Evolutionary conservation across 768 basidiomycete genomes (phyloP), one percentile per base, ranked within the genome.

Genomic region (Rhodotorula paludigena): DNA sequence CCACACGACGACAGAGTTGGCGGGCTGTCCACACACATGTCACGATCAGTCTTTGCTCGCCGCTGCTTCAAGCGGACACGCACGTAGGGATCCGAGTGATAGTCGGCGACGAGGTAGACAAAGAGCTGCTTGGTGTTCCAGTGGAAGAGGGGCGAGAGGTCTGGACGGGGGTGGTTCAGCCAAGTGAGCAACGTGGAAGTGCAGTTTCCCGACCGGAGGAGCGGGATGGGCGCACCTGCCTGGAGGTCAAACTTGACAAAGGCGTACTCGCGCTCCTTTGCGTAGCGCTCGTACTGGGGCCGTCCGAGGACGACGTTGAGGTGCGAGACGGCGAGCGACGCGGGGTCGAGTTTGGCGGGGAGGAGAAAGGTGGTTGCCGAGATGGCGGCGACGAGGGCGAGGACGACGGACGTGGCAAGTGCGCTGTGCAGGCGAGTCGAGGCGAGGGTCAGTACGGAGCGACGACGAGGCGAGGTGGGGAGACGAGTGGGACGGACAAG

Each of bases 121-220:
- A 94, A 93, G 18, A 94, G 76, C 76, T 94, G 92, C 78, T 94
- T 94, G n/a, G 92, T 93, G 78, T 94, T 94, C 91, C 91, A 94
- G 79, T 92, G 81, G 80, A 92, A 94, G 38, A 94, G 81, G 20
- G 92, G 85, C 15, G 84, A 81, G 9, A 94, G 81, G 79, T 94
- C 92, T 92, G 70, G 33, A n/a, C n/a, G n/a, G n/a, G n/a, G n/a
- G n/a, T n/a, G n/a, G n/a, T n/a, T n/a, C n/a, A n/a, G n/a, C n/a
- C n/a, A n/a, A n/a, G n/a, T n/a, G n/a, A n/a, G n/a, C n/a, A n/a
- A n/a, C n/a, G n/a, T n/a, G n/a, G n/a, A n/a, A n/a, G n/a, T n/a
- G n/a, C n/a, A n/a, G n/a, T n/a, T n/a, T n/a, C n/a, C n/a, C n/a
- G 10, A 30, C 30, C 49, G 8, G 30, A 51, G 21, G 30, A 14